Conservation (phyloP, 164 flowering plant genomes). For the Piper betle region DNA sequence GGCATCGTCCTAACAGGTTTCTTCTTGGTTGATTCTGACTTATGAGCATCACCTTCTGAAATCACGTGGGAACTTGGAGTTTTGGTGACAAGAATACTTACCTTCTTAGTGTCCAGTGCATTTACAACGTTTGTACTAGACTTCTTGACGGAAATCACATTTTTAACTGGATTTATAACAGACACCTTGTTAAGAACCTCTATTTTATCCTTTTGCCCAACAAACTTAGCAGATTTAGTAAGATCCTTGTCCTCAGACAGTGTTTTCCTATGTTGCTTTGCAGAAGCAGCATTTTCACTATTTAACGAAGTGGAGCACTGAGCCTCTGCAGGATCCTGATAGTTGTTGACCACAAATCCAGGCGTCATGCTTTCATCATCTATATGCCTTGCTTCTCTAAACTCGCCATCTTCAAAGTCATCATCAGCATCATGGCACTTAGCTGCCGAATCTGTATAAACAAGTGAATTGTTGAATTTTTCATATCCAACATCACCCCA, state of each 20-base stretch:
- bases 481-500: conserved; percentile 31
- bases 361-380: not conserved
- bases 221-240: conserved; percentile 4
- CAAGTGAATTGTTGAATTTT: conserved; percentile 15
- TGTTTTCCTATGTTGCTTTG: conserved; percentile 6
- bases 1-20: conserved; percentile 1
- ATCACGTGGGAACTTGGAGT: conserved; percentile 13
- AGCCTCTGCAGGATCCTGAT: not conserved
- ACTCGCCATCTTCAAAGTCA: conserved; percentile 65
- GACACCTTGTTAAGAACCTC: not conserved
- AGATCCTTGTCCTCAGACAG: conserved; percentile 8
- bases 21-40: conserved; percentile 9
- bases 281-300: not conserved
- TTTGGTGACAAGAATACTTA: conserved; percentile 5
- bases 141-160: conserved; percentile 12
- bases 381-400: conserved; percentile 18
- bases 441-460: conserved; percentile 4
- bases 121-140: not conserved
- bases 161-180: conserved; percentile 8
- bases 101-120: not conserved
- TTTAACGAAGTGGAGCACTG: not conserved
- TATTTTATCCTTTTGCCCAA: not conserved
- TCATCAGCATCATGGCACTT: conserved; percentile 19
- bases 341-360: not conserved
- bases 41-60: conserved; percentile 4